Conservation (phyloP, 2,329 filamentous ascomycete genomes). For the Emmonsia crescens region DNA sequence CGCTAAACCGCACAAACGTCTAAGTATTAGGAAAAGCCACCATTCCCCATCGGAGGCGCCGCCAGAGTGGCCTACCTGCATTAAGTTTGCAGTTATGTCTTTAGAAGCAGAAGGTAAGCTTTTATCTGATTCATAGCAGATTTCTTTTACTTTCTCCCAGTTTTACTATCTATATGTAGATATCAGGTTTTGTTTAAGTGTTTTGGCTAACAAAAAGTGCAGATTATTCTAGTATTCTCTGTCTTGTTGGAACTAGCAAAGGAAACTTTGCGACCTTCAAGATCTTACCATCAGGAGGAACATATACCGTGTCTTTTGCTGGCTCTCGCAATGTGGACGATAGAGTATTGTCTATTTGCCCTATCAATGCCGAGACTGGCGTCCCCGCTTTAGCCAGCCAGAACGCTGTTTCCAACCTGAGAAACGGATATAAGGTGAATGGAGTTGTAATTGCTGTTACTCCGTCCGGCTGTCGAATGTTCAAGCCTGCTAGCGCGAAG, state of each 20-base stretch:
- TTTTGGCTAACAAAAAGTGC: constrained; percentile 16
- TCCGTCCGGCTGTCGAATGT: constrained; percentile 65
- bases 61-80: constrained; percentile 63
- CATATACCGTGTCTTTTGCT: constrained; percentile 61
- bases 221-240: constrained; percentile 85
- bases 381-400: constrained; percentile 66
- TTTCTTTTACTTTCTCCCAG: background rate
- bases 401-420: constrained; percentile 60
- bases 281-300: constrained; percentile 62
- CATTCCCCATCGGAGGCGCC: constrained; percentile 38
- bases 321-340: constrained; percentile 59
- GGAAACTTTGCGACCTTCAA: constrained; percentile 86
- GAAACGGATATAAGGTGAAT: constrained; percentile 63
- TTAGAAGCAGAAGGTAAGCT: constrained; percentile 66
- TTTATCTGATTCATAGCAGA: background rate
- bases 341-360: constrained; percentile 61
- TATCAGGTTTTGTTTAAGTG: background rate
- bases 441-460: constrained; percentile 74
- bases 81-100: constrained; percentile 91
- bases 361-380: constrained; percentile 70
- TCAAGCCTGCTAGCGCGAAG: constrained; percentile 73
- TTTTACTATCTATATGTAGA: background rate
- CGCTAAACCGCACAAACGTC: constrained; percentile 61
- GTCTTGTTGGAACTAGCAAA: constrained; percentile 78
- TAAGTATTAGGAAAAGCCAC: constrained; percentile 54